These are phyloP conservation scores for Scheffersomyces quercinus DNA, from an alignment of 1,139 yeast species.

Conservation along the genomic window DNA sequence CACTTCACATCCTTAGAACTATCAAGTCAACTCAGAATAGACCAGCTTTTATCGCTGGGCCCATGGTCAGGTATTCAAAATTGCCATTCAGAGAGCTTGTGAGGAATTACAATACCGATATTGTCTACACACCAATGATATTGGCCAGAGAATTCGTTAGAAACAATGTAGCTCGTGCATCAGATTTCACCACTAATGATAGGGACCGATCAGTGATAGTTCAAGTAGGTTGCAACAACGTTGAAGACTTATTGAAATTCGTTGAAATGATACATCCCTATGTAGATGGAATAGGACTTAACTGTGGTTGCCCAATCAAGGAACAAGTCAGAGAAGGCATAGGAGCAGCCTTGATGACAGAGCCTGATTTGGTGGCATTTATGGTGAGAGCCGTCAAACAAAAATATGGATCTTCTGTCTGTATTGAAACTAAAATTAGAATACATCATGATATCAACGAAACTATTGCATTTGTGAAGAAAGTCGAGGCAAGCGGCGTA, in stretches of 20 bases:
- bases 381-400: constrained; percentile 85
- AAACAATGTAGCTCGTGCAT: constrained; percentile 72
- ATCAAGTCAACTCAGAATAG: constrained; percentile 39
- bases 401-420: constrained; percentile 65
- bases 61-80: constrained; percentile 96
- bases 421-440: constrained; percentile 88
- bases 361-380: constrained; percentile 74
- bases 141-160: constrained; percentile 93
- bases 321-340: constrained; percentile 96
- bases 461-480: constrained; percentile 70
- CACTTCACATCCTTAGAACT: constrained; percentile 51
- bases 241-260: constrained; percentile 77
- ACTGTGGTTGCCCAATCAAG: constrained; percentile 96
- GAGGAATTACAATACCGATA: constrained; percentile 72
- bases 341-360: constrained; percentile 91
- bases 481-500: constrained; percentile 83
- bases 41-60: constrained; percentile 84
- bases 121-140: constrained; percentile 95
- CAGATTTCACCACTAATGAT: constrained; percentile 81
- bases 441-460: constrained; percentile 75
- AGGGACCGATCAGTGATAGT: constrained; percentile 74
- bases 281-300: constrained; percentile 91
- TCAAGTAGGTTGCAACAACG: constrained; percentile 90
- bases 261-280: constrained; percentile 87
- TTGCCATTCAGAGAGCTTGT: constrained; percentile 84